Base-by-base conservation (phyloP, 2,329 filamentous ascomycete genomes). In the Epichloe gansuensis region DNA sequence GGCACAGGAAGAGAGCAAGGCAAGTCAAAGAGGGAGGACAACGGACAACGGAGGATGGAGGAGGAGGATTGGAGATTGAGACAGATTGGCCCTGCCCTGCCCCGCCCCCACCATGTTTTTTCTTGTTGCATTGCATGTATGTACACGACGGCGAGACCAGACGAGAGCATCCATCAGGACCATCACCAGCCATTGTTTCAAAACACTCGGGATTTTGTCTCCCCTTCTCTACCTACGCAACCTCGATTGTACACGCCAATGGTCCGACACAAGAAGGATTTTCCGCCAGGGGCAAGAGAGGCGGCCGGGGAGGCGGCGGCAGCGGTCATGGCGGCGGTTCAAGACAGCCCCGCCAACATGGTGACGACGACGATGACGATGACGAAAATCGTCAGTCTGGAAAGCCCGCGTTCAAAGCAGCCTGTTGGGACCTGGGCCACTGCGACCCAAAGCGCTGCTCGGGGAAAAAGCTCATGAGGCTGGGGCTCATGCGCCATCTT, bases 381-480 rank as follows among this genome's bases (percentile, higher is more conserved):
- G 63, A 50, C 45, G 50, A 54, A 39, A 51, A 55, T 37, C 49
- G 60, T 46, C 56, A 62, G 52, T 54, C 62, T 52, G 55, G 62
- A 48, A 78, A 62, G 58, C 82, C 71, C 41, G 64, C 72, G 23
- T 96, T 91, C 78, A 95, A 94, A 71, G 91, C 93, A 48, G 93
- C 91, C 54, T 96, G 91, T 68, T 98, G 93, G 93, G 93, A 98
- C 65, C 77, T 98, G 37, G 91, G 91, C 56, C 93, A 98, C 73
- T 98, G 93, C 74, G 93, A 98, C 65, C 89, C 91, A 8, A 97
- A 96, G 69, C 78, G 91, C 61, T 98, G 93, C 71, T 96, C 91
- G 0, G 93, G 93, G 35, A 98, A 98, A 74, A 84, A 88, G 57
- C 78, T 98, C 37, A 95, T 98, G 80, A 84, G 85, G 58, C 80